Conservation (phyloP, 2,329 filamentous ascomycete genomes). For the Pseudophaeomoniella oleicola region DNA sequence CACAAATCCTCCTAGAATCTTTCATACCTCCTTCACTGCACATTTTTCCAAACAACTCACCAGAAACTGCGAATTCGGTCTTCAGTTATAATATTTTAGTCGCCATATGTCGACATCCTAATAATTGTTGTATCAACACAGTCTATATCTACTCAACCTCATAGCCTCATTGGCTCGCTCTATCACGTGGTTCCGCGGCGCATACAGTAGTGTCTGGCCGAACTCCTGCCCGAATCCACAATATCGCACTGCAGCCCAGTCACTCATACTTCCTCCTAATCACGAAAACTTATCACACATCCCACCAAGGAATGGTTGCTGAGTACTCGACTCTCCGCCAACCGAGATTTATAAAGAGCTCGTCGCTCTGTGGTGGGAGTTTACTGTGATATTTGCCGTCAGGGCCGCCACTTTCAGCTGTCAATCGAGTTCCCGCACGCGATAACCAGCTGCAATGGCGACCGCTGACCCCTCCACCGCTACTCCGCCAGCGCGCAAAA, state of each 20-base stretch:
- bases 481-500: slow-evolving; percentile 23
- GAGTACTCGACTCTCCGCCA: background rate
- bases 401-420: background rate
- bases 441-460: slow-evolving; percentile 8
- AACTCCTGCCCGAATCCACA: background rate
- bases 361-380: background rate
- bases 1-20: background rate
- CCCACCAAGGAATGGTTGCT: background rate
- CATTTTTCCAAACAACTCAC: background rate
- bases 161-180: background rate
- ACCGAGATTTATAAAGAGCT: background rate
- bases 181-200: background rate
- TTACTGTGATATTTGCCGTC: background rate
- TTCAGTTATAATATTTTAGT: too few relatives aligned
- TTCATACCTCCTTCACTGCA: background rate
- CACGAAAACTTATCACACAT: background rate
- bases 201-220: background rate
- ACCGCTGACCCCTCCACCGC: slow-evolving; percentile 13
- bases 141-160: background rate
- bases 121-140: background rate
- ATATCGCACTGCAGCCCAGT: too few relatives aligned
- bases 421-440: slow-evolving; percentile 3
- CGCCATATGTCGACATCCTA: background rate
- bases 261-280: background rate
- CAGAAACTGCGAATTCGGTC: too few relatives aligned